Conservation (phyloP, 257 asterid genomes). For the Petrea volubilis region DNA sequence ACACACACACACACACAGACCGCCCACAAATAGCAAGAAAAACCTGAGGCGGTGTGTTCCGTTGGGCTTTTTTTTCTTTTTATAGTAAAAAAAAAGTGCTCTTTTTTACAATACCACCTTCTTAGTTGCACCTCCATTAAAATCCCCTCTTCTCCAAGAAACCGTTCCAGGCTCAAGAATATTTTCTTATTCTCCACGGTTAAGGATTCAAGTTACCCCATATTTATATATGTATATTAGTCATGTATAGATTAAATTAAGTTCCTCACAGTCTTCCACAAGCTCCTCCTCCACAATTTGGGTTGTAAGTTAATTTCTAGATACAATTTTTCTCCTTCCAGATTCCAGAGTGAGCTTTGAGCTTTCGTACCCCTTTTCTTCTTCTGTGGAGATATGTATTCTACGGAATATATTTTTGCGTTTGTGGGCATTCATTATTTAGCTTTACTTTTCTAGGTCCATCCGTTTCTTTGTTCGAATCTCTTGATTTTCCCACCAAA, state of each 20-base stretch:
- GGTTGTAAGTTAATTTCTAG: neutral
- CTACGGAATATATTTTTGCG: neutral
- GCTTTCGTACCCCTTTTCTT: neutral
- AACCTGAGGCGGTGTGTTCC: conserved; percentile 44
- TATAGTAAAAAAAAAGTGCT: conserved; percentile 2
- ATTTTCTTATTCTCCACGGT: conserved; percentile 5
- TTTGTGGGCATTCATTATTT: conserved; percentile 20
- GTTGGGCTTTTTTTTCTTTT: conserved; percentile 18
- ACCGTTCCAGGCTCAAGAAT: neutral
- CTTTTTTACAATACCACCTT: too few relatives aligned
- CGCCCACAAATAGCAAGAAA: conserved; percentile 24
- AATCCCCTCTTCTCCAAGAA: conserved; percentile 34
- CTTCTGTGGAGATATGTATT: neutral
- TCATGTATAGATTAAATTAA: neutral
- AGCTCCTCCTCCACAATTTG: neutral
- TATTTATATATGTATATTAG: too few relatives aligned
- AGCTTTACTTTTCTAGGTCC: neutral
- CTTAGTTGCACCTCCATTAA: neutral
- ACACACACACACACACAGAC: neutral
- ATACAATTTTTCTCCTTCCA: neutral
- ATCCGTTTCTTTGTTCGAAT: neutral
- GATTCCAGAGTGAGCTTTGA: neutral
- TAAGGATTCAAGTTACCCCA: too few relatives aligned
- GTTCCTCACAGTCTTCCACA: conserved; percentile 4
- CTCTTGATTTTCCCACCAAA: neutral